Evolutionary conservation across 2,329 filamentous ascomycete genomes (phyloP), one percentile per base, ranked within the genome.

Genomic region (Cadophora luteo-olivacea): DNA sequence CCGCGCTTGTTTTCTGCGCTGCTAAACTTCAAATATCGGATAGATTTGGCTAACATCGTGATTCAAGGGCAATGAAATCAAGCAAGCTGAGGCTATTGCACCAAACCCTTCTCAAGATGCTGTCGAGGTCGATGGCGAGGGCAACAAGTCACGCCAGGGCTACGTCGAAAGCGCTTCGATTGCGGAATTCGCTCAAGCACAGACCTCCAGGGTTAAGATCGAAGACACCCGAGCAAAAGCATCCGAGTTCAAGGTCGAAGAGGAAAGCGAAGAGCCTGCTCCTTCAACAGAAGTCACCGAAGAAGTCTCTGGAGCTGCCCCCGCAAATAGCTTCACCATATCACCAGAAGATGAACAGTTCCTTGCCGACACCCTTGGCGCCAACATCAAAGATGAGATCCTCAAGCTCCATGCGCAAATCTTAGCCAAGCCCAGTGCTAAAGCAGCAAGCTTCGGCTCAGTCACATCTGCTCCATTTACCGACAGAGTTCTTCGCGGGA

Each of bases 401-500:
- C 69, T 89, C 7, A 77, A 81, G 11, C 82, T 92, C 24, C 8
- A 58, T 14, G 55, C 84, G 91, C 72, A 77, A 82, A 83, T 90
- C 64, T 77, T 86, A 33, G 78, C 80, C 2, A 82, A 84, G 57
- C 87, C 87, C 8, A 80, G 84, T 29, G 81, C 82, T n/a, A 88
- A 88, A 72, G 81, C 87, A 0, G 80, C 82, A 62, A 84, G 86
- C 29, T 85, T 90, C 70, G 84, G 84, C 7, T 80, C 81, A 5
- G 76, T 91, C 48, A 81, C 81, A 12, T 85, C 86, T 1, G 79
- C 82, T 80, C 83, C 4, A 86, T 92, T 49, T 79, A 81, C 45
- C 4, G 88, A 91, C 73, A 89, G 89, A 72, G 84, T 86, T 22
- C 77, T 84, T 66, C 87, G 90, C 8, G 89, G 88, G 48, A 82